These are phyloP conservation scores for Fusarium albidum DNA, from an alignment of 2,329 filamentous ascomycete genomes.

Conservation along the genomic window DNA sequence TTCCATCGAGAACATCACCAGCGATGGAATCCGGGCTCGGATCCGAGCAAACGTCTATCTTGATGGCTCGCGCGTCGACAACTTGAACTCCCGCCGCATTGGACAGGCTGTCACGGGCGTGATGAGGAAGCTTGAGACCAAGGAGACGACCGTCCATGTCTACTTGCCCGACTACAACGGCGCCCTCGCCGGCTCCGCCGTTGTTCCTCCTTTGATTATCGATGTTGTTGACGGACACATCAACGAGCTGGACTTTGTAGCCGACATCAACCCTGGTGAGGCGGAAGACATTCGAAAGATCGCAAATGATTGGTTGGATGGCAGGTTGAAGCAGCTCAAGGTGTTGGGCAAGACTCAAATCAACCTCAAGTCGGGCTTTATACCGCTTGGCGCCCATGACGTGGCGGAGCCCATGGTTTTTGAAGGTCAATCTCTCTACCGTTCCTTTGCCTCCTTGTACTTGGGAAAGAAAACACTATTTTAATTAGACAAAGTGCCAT, in stretches of 20 bases:
- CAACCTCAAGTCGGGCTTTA: conserved; percentile 78
- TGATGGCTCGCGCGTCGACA: conserved; percentile 78
- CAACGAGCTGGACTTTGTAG: conserved; percentile 81
- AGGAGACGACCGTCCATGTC: conserved; percentile 76
- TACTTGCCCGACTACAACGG: conserved; percentile 86
- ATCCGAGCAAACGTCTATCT: conserved; percentile 84
- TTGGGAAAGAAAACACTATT: conserved; percentile 64
- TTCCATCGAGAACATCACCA: conserved; percentile 85
- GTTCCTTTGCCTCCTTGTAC: conserved; percentile 67
- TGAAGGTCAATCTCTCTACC: conserved; percentile 81
- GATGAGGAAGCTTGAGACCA: conserved; percentile 77
- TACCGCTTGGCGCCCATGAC: conserved; percentile 79
- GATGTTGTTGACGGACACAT: conserved; percentile 79
- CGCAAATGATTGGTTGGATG: conserved; percentile 88
- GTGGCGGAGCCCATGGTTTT: conserved; percentile 80
- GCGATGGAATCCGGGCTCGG: conserved; percentile 78
- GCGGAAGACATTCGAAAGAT: conserved; percentile 79
- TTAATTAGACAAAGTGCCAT: conserved; percentile 40
- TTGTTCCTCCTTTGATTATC: conserved; percentile 77
- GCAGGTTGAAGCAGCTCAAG: conserved; percentile 74
- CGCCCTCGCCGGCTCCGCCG: conserved; percentile 78
- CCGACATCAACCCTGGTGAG: conserved; percentile 79
- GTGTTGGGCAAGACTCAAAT: conserved; percentile 79
- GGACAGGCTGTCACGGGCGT: conserved; percentile 84
- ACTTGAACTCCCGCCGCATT: conserved; percentile 75